These are phyloP conservation scores for Russula lepida DNA, from an alignment of 768 basidiomycete species.

Conservation along the genomic window DNA sequence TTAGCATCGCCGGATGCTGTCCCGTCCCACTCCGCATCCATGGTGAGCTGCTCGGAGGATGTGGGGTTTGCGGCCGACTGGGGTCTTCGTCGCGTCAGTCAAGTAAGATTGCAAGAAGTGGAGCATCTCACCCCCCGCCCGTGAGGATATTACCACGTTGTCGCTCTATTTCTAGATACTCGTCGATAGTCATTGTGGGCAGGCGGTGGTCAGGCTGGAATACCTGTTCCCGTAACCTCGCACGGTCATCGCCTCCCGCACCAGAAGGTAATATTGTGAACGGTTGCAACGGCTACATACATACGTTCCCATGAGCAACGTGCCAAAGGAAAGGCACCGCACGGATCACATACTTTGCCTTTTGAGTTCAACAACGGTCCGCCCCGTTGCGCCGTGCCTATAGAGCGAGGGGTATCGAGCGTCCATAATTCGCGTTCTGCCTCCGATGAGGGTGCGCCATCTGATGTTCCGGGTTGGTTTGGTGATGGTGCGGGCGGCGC, in stretches of 20 bases:
- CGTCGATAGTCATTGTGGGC: constrained; percentile 93
- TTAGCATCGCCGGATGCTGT: constrained; percentile 57
- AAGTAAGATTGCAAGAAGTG: not conserved
- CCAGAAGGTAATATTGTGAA: constrained; percentile 83
- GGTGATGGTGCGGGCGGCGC: constrained; percentile 42
- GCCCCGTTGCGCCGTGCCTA: constrained; percentile 26
- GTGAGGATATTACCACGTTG: constrained; percentile 80
- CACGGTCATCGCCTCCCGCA: constrained; percentile 48
- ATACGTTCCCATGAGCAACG: not conserved
- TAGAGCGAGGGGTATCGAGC: constrained; percentile 44
- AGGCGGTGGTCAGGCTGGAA: constrained; percentile 78
- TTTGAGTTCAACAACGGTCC: constrained; percentile 60
- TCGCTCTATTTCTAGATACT: constrained; percentile 83
- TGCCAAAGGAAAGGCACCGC: constrained; percentile 12
- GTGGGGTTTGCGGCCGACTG: constrained; percentile 46
- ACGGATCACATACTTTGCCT: constrained; percentile 55
- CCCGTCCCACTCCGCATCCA: constrained; percentile 83
- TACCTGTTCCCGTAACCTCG: constrained; percentile 67
- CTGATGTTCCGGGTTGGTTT: constrained; percentile 25
- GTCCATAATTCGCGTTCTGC: constrained; percentile 56
- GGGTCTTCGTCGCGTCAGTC: constrained; percentile 3
- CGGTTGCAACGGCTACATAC: constrained; percentile 67
- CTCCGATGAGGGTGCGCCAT: constrained; percentile 28
- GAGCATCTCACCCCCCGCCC: constrained; percentile 66
- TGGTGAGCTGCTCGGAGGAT: constrained; percentile 63